A percentile compares a stretch with the other conserved stretches of the same genome.
Conservation (phyloP, 306 rosid species). For the Cucumis cinereus region DNA sequence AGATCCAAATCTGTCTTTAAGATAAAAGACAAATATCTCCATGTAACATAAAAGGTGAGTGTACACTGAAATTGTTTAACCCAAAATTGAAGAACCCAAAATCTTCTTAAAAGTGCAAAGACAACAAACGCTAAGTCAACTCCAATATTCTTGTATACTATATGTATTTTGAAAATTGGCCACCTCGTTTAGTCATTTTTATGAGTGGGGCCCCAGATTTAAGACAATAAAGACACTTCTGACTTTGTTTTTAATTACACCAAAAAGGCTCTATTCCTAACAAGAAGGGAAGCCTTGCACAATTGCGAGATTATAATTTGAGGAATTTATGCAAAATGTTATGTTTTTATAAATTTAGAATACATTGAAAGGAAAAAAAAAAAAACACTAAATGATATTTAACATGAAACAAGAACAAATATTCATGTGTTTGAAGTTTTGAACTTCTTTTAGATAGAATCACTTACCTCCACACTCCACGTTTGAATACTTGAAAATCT, state of each 20-base stretch:
- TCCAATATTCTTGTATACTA: no score
- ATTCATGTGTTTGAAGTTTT: not conserved
- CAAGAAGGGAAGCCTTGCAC: not conserved
- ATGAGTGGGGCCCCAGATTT: no score
- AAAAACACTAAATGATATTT: not conserved
- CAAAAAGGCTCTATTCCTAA: no score
- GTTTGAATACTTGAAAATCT: not conserved
- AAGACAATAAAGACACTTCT: no score
- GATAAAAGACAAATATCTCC: not conserved
- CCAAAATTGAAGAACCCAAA: no score
- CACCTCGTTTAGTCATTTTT: no score
- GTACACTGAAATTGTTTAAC: no score
- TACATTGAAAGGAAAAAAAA: no score
- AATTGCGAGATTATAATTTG: not conserved
- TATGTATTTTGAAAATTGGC: no score
- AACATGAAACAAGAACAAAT: not conserved
- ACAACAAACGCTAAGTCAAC: no score
- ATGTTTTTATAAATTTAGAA: not conserved
- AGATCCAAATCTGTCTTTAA: not conserved
- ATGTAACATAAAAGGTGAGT: not conserved
- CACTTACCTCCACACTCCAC: not conserved
- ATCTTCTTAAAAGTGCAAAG: no score
- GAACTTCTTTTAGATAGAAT: not conserved
- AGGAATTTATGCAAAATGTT: not conserved
- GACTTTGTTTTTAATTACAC: no score